A percentile compares a stretch with the other conserved stretches of the same genome.
These are phyloP conservation scores for slime mould (Dictyostelium discoideum) DNA, from an alignment of 78 protist genomes.

Conservation along the genomic window DNA sequence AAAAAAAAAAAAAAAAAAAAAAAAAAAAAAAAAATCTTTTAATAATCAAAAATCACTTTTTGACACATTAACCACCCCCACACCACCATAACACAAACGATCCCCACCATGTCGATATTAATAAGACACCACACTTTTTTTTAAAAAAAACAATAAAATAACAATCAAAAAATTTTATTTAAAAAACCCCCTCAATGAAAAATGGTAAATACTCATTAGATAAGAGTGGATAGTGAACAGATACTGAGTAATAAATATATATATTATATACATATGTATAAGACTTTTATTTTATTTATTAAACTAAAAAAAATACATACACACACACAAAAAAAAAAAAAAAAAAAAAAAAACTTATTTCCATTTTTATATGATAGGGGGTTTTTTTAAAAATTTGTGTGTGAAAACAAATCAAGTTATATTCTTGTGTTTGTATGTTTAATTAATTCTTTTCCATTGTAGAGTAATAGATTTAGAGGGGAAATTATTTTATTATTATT, in stretches of 20 bases:
- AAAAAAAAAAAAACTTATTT: neutral
- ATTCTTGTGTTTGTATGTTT: neutral
- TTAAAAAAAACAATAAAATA: neutral
- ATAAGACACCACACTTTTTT: neutral
- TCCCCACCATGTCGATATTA: neutral
- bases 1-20: neutral
- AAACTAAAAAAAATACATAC: neutral
- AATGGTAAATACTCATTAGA: neutral
- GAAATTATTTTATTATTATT: neutral
- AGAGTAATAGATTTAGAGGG: neutral
- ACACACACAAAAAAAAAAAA: neutral
- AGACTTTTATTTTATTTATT: neutral
- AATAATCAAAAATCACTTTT: neutral
- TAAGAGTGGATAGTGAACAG: neutral
- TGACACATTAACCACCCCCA: neutral
- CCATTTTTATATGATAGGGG: neutral
- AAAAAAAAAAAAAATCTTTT: neutral
- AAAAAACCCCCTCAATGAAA: neutral
- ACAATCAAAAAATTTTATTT: neutral
- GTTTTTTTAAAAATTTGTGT: neutral
- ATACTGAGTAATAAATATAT: neutral
- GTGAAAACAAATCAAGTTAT: neutral
- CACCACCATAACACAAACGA: neutral
- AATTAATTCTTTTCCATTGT: neutral
- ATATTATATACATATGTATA: neutral